Base-by-base conservation (phyloP, 75 land plant species). In the Sequoia sempervirens region DNA sequence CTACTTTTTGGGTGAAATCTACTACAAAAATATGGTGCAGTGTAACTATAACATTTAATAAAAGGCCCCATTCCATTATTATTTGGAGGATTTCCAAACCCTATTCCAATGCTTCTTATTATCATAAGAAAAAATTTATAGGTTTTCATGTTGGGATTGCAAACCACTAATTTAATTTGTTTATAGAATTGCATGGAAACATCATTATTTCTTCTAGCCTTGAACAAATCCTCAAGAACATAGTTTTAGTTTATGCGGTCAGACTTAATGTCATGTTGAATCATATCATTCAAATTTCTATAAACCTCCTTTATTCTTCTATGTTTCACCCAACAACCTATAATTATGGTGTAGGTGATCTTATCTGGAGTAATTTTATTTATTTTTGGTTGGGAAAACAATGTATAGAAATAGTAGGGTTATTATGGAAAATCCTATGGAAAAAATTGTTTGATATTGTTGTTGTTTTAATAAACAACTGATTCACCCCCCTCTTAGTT, bases 141-240 rank as follows among this genome's bases (percentile, higher is more conserved):
- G 64, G 91, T 87, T 80, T 73, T 88, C 64, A 90, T 2, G 32
- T 92, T 91, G 72, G 91, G 84, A 78, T 50, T 82, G 37, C 91
- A 87, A 14, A 93, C 95, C 46, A 26, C 81, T 83, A 84, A 81
- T 82, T 82, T 93, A 26, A 88, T 86, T 66, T 87, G 89, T 69
- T 91, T 88, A 40, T 93, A 93, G 1, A 93, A 82, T 81, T 87
- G 81, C 88, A 90, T 85, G 18, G 93, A 93, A 68, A 93, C 95
- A 88, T 93, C 91, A 83, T 87, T 80, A 66, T 87, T 74, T 38
- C 85, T 64, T 34, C 87, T 87, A 54, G 90, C 88, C 85, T 86
- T 88, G 23, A 92, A 92, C 50, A 93, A 85, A 4, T 90, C 86
- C 50, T 88, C 90, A 53, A 91, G 81, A 75, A 91, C 80, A 37